Conservation (phyloP, 306 rosid genomes). For the Dalbergia cochinchinensis region DNA sequence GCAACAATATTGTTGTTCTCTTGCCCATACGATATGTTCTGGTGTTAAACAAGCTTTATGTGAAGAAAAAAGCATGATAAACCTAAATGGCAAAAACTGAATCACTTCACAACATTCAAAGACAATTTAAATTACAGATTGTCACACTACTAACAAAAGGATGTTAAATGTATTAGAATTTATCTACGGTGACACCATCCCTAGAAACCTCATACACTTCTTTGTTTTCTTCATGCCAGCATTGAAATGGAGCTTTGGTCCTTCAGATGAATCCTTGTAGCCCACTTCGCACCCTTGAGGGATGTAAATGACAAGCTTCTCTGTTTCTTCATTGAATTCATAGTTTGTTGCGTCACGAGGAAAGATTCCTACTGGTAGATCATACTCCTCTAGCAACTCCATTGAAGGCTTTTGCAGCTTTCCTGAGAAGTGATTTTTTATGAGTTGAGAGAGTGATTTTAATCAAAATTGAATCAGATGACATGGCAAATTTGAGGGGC, state of each 20-base stretch:
- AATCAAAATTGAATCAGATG: constrained; percentile 15
- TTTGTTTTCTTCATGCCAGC: constrained; percentile 95
- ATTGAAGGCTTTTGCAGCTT: constrained; percentile 91
- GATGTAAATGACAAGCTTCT: constrained; percentile 77
- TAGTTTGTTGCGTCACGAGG: constrained; percentile 97
- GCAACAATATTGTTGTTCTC: neutral
- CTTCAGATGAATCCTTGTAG: constrained; percentile 82
- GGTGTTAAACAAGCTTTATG: neutral
- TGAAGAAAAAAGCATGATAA: neutral
- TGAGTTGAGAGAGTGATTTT: neutral
- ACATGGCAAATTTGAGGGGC: too few relatives aligned
- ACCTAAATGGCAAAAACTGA: neutral
- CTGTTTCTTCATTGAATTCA: constrained; percentile 82
- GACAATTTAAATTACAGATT: constrained; percentile 25
- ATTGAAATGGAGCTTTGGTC: constrained; percentile 79
- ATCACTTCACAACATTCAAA: constrained; percentile 30
- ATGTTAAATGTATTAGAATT: constrained; percentile 56
- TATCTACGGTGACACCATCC: constrained; percentile 79
- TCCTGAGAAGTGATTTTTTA: constrained; percentile 55
- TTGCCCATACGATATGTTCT: neutral
- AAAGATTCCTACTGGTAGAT: constrained; percentile 81
- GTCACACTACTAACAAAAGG: constrained; percentile 20
- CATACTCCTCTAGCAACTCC: constrained; percentile 84
- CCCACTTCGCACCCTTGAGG: constrained; percentile 86
- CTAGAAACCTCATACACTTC: constrained; percentile 87